Percentiles rank a stretch among this genome's conserved stretches.
phyloP scores from a whole-genome alignment of 208 protist genomes.

The Angomonas ambiguus region DNA sequence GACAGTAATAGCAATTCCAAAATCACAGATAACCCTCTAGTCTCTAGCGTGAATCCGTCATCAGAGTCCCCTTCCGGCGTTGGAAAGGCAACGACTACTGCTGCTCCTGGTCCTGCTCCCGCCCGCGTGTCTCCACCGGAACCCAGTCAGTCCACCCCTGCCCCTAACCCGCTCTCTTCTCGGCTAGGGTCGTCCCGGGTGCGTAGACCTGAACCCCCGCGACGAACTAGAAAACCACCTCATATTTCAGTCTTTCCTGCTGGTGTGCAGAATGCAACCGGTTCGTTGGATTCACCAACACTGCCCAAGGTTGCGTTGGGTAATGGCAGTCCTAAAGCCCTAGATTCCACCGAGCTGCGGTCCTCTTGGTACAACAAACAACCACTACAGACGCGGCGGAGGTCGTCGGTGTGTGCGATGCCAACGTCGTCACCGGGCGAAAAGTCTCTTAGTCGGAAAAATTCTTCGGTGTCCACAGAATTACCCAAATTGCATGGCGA shows the following conservation, averaged over 20 bases:
- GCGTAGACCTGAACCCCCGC: background rate
- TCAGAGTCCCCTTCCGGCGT: too few species aligned
- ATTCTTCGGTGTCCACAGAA: background rate
- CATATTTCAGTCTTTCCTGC: background rate
- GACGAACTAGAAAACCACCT: background rate
- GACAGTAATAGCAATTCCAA: slow-evolving; percentile 14
- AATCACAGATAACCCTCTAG: background rate
- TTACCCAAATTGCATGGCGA: background rate
- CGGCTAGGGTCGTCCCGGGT: background rate
- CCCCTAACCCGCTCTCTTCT: background rate
- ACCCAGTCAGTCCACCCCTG: background rate
- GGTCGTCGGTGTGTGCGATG: background rate
- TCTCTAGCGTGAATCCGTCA: background rate
- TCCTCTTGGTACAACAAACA: background rate
- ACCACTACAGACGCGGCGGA: background rate
- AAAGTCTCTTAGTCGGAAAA: background rate
- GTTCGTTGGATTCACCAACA: background rate
- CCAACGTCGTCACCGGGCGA: background rate
- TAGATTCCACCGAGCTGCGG: background rate
- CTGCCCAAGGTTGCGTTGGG: too few species aligned
- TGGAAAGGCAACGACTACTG: too few species aligned
- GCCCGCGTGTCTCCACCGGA: background rate
- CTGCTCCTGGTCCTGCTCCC: too few species aligned
- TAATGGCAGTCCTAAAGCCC: too few species aligned
- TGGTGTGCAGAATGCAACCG: background rate